phyloP scores from a whole-genome alignment of 805 yeast genomes.

The Candida coleopterorum region DNA sequence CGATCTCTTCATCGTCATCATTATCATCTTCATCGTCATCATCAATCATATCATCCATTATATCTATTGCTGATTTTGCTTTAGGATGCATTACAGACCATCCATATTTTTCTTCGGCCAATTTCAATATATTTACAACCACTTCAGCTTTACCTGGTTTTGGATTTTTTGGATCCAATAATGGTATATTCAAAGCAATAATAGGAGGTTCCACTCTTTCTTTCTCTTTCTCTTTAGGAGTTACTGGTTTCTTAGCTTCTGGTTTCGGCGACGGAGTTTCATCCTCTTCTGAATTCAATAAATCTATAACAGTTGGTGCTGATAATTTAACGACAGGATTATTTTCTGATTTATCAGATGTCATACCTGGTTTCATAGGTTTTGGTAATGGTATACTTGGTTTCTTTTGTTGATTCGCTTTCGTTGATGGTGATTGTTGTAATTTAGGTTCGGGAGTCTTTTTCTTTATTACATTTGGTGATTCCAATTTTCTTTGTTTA shows the following conservation, averaged over 20 bases:
- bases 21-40: conserved; percentile 26
- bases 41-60: conserved; percentile 35
- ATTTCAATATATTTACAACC: conserved; percentile 63
- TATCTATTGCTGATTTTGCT: conserved; percentile 52
- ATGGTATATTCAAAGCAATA: conserved; percentile 52
- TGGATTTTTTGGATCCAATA: conserved; percentile 43
- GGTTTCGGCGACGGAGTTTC: conserved; percentile 8
- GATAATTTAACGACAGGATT: conserved; percentile 14
- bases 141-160: conserved; percentile 57
- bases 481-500: conserved; percentile 1
- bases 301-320: conserved; percentile 19
- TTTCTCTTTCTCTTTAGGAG: conserved; percentile 15
- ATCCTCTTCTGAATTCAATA: conserved; percentile 12
- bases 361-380: conserved; percentile 13
- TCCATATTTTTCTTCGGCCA: conserved; percentile 83
- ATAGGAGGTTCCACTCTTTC: conserved; percentile 37
- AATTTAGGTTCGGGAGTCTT: conserved; percentile 12
- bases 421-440: conserved; percentile 4
- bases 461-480: conserved; percentile 11
- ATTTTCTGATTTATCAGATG: conserved; percentile 14
- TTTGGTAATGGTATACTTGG: conserved; percentile 8
- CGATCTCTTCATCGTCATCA: conserved; percentile 15
- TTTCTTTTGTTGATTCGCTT: conserved; percentile 6
- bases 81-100: conserved; percentile 68
- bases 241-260: conserved; percentile 11